phyloP scores from a whole-genome alignment of 1,139 yeast species.

The Nakaseomyces kungkrabaensis region DNA sequence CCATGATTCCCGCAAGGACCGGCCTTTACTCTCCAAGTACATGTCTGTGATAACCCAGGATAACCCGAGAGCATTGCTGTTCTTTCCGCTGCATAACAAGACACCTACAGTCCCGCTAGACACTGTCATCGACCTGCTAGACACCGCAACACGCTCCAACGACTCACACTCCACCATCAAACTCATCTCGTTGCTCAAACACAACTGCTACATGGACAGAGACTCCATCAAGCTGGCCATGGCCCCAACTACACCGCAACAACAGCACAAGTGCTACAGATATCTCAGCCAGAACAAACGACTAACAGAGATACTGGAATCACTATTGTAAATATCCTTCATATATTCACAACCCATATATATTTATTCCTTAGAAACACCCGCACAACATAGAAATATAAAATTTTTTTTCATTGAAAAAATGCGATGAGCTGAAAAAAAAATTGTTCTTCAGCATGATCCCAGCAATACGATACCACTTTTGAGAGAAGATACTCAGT shows the following conservation, averaged over 20 bases:
- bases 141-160: background rate
- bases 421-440: background rate
- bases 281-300: background rate
- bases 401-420: background rate
- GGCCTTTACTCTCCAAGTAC: constrained; percentile 3
- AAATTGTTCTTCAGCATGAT: background rate
- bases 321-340: background rate
- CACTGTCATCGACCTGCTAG: constrained; percentile 1
- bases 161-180: background rate
- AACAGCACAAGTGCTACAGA: background rate
- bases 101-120: constrained; percentile 2
- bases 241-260: background rate
- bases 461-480: no score
- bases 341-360: background rate
- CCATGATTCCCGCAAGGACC: constrained; percentile 3
- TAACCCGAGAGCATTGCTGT: constrained; percentile 1
- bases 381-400: background rate
- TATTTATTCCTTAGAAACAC: background rate
- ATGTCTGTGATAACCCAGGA: constrained; percentile 1
- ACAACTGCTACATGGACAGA: constrained; percentile 1
- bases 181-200: constrained; percentile 1
- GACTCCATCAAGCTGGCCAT: background rate
- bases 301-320: constrained; percentile 1
- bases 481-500: no score
- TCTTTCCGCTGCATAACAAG: background rate